Evolutionary conservation across 768 basidiomycete species (phyloP), one percentile per base, ranked within the genome.

Genomic region (Tricholomella constricta): DNA sequence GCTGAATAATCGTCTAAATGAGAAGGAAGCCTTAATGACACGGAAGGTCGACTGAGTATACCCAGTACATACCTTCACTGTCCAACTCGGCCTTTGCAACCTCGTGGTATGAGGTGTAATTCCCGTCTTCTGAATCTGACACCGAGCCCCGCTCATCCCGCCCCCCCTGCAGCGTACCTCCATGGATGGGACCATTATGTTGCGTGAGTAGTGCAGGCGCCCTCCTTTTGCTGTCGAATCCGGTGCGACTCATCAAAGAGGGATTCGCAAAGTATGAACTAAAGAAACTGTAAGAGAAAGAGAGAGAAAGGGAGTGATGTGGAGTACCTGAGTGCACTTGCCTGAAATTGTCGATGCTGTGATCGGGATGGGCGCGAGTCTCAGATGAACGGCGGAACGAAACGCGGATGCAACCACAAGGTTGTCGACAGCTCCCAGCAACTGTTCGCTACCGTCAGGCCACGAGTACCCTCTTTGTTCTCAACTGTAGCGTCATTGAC

Each of bases 91-190:
- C 67, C 68, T 73, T 82, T 43, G 69, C 52, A 20, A 60, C 31
- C 40, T 76, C 69, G 45, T 52, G 34, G 65, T 76, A 75, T 55
- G 71, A 55, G 35, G 66, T 57, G 57, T 71, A 72, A 51, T 60
- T 69, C 27, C 80, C 82, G 58, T 84, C 83, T 55, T 85, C 84
- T 52, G 84, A 84, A 52, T 76, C 79, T 6, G 82, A 78, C 61
- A 76, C 72, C 9, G 83, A 85, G 48, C 73, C 77, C 45, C 72
- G 74, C 56, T 79, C 79, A 50, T 79, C 77, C 54, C 66, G 62
- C 59, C 67, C 67, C 31, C 70, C 71, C 26, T 29, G 55, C 43
- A 61, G 66, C 51, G 56, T 49, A 32, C 52, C 56, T 29, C 59
- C 34, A 55, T 63, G 64, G 54, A 70, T 62, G 45, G 64, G 35